A percentile compares a stretch with the other conserved stretches of the same genome.
Evolutionary conservation across 768 basidiomycete genomes (phyloP).

Genomic region (Phaffia australis): DNA sequence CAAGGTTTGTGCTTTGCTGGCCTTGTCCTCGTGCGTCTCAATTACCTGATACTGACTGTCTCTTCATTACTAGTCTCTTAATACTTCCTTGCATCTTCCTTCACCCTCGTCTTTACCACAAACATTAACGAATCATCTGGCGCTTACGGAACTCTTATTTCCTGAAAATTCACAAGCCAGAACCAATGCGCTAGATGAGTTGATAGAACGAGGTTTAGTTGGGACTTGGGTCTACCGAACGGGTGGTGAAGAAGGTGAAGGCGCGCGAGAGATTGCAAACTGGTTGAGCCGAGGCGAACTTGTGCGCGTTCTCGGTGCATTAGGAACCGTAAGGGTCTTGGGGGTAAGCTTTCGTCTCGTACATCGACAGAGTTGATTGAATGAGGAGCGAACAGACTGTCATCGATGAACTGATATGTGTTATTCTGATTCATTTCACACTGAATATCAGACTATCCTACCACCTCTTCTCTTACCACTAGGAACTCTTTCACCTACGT

Average conservation of each 20-base stretch:
- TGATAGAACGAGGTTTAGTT: constrained; percentile 19
- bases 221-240: constrained; percentile 14
- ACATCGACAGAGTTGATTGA: not conserved
- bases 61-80: constrained; percentile 11
- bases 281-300: constrained; percentile 5
- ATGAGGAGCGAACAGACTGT: not conserved
- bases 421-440: not conserved
- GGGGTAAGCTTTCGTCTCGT: constrained; percentile 1
- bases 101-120: not conserved
- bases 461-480: constrained; percentile 16
- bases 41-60: not conserved
- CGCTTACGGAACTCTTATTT: constrained; percentile 9
- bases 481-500: constrained; percentile 5
- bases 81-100: constrained; percentile 9
- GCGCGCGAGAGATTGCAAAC: constrained; percentile 5
- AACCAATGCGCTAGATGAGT: constrained; percentile 4
- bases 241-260: constrained; percentile 18
- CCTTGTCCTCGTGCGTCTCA: not conserved
- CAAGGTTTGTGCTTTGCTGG: constrained; percentile 5
- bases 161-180: not conserved
- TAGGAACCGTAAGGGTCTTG: constrained; percentile 4
- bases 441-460: constrained; percentile 1
- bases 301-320: constrained; percentile 4
- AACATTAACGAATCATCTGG: constrained; percentile 1
- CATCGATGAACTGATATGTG: not conserved